Evolutionary conservation across 495 filamentous ascomycete species (phyloP).

Genomic region (Haplographium delicatum): DNA sequence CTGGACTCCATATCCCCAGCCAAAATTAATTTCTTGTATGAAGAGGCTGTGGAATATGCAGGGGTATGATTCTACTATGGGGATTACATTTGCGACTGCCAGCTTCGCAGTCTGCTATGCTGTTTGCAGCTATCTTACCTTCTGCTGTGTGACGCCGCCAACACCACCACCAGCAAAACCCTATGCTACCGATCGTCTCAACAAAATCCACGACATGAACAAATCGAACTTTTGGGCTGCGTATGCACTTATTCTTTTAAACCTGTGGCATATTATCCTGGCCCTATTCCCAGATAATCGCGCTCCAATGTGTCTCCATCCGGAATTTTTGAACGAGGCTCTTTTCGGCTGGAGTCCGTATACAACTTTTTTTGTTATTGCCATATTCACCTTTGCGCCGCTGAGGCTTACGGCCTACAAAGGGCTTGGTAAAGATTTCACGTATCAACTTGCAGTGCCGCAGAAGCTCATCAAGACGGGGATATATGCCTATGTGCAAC

Average conservation of each 20-base stretch:
- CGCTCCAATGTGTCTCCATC: conserved; percentile 26
- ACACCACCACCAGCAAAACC: not conserved
- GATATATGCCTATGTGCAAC: conserved; percentile 40
- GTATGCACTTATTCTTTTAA: not conserved
- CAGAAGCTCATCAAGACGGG: conserved; percentile 37
- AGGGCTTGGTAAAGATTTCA: conserved; percentile 41
- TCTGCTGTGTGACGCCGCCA: not conserved
- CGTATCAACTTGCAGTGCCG: conserved; percentile 41
- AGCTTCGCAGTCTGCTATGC: too few species aligned
- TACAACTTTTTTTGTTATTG: conserved; percentile 20
- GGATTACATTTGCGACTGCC: too few species aligned
- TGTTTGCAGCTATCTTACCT: not conserved
- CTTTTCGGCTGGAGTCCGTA: conserved; percentile 16
- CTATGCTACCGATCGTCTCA: not conserved
- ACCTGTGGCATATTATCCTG: conserved; percentile 31
- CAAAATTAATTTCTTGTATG: too few species aligned
- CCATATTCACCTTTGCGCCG: conserved; percentile 30
- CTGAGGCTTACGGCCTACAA: conserved; percentile 34
- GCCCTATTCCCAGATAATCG: conserved; percentile 19
- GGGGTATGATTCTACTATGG: too few species aligned
- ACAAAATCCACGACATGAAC: not conserved
- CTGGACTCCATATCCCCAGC: too few species aligned
- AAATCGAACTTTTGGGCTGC: not conserved
- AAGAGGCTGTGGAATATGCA: too few species aligned
- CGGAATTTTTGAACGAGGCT: conserved; percentile 30